These are phyloP conservation scores for Leccinum broughii DNA, from an alignment of 768 basidiomycete species.

Conservation along the genomic window DNA sequence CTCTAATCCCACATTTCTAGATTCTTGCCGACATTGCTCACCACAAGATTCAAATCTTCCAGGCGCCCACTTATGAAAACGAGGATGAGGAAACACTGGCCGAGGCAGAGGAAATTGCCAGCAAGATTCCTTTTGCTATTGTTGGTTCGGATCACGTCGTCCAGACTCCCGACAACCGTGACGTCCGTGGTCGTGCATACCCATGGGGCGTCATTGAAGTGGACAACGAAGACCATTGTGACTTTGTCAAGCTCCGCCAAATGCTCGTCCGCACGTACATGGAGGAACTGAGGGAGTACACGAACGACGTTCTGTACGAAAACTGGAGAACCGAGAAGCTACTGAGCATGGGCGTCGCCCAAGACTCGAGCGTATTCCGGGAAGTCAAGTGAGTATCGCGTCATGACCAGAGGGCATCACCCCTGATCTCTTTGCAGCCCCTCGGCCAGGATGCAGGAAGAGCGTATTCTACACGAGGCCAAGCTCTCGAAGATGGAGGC, in stretches of 20 bases:
- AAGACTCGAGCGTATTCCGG: slow-evolving; percentile 97
- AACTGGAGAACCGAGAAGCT: slow-evolving; percentile 98
- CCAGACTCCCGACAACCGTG: slow-evolving; percentile 79
- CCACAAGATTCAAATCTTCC: slow-evolving; percentile 97
- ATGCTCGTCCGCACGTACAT: slow-evolving; percentile 99
- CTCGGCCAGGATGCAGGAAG: slow-evolving; percentile 93
- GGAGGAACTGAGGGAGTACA: slow-evolving; percentile 98
- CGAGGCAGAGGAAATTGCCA: slow-evolving; percentile 95
- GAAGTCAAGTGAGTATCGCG: slow-evolving; percentile 86
- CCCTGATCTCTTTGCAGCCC: slow-evolving; percentile 56
- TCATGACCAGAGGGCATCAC: neutral
- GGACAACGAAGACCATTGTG: slow-evolving; percentile 98
- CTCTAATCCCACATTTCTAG: slow-evolving; percentile 52
- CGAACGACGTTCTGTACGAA: slow-evolving; percentile 95
- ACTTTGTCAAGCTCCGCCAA: slow-evolving; percentile 98
- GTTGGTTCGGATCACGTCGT: slow-evolving; percentile 92
- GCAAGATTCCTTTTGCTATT: slow-evolving; percentile 98
- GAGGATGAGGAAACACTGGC: slow-evolving; percentile 98
- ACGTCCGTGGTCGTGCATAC: slow-evolving; percentile 93
- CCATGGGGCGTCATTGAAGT: slow-evolving; percentile 99
- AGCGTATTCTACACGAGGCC: slow-evolving; percentile 93
- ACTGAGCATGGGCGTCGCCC: slow-evolving; percentile 95
- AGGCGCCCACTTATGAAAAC: slow-evolving; percentile 95
- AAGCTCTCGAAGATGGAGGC: slow-evolving; percentile 99
- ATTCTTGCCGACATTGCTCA: slow-evolving; percentile 90